Conservation (phyloP, 2,329 filamentous ascomycete genomes). For the Ramichloridium luteum region DNA sequence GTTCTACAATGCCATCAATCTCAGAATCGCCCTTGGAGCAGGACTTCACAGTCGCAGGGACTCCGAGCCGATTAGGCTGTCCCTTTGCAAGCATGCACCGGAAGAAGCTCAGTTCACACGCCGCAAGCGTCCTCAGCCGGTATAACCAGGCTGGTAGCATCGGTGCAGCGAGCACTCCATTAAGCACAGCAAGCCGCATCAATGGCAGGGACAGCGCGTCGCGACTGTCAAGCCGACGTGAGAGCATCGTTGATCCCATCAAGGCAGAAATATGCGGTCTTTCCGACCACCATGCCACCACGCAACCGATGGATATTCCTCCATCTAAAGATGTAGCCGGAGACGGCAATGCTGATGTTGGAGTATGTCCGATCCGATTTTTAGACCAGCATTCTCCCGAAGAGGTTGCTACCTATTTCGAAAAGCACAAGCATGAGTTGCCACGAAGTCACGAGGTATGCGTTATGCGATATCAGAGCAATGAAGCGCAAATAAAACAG, state of each 20-base stretch:
- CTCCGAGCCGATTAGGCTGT: slow-evolving; percentile 65
- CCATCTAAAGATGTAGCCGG: slow-evolving; percentile 5
- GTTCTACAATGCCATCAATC: slow-evolving; percentile 26
- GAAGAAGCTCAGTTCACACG: slow-evolving; percentile 29
- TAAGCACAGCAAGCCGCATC: slow-evolving; percentile 20
- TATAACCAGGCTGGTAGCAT: slow-evolving; percentile 19
- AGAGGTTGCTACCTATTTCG: slow-evolving; percentile 85
- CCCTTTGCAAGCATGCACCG: slow-evolving; percentile 53
- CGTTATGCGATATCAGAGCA: slow-evolving; percentile 77
- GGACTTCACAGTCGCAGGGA: slow-evolving; percentile 81
- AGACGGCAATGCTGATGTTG: slow-evolving; percentile 19
- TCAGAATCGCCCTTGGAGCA: slow-evolving; percentile 51
- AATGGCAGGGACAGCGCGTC: slow-evolving; percentile 34
- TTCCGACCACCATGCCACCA: slow-evolving; percentile 15
- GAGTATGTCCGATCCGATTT: slow-evolving; percentile 84
- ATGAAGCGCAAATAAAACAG: slow-evolving; percentile 72
- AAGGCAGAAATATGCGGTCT: slow-evolving; percentile 26
- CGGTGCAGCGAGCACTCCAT: slow-evolving; percentile 15
- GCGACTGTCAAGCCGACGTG: slow-evolving; percentile 16
- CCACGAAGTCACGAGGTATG: slow-evolving; percentile 90
- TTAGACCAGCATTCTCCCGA: slow-evolving; percentile 85
- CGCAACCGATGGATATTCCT: slow-evolving; percentile 7
- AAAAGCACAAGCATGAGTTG: slow-evolving; percentile 89
- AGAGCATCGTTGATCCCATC: slow-evolving; percentile 24
- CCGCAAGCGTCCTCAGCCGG: slow-evolving; percentile 28